Evolutionary conservation across 768 basidiomycete genomes (phyloP).

Genomic region (Agaricus bisporus): DNA sequence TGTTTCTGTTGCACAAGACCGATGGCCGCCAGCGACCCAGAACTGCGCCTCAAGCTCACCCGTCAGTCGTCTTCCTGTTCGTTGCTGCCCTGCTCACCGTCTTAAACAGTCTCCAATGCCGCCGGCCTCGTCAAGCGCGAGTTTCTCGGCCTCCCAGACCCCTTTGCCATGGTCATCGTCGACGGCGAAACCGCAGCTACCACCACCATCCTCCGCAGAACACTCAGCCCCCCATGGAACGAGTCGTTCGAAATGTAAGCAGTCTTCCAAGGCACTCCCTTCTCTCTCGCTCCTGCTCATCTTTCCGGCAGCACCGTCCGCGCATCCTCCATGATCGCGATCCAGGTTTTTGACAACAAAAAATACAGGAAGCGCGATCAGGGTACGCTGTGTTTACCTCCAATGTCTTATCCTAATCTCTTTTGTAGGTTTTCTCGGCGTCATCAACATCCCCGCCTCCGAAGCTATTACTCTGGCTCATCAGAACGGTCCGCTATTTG

Average conservation of each 20-base stretch:
- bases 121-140: conserved; percentile 71
- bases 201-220: conserved; percentile 64
- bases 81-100: conserved; percentile 3
- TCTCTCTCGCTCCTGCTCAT: conserved; percentile 9
- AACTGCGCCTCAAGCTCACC: conserved; percentile 43
- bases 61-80: conserved; percentile 21
- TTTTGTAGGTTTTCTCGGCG: conserved; percentile 48
- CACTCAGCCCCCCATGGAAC: conserved; percentile 73
- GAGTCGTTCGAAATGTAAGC: conserved; percentile 82
- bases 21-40: conserved; percentile 32
- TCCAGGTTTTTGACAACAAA: conserved; percentile 88
- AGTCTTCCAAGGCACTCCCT: conserved; percentile 11
- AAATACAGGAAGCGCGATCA: conserved; percentile 88
- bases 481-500: conserved; percentile 37
- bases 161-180: conserved; percentile 83
- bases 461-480: conserved; percentile 46
- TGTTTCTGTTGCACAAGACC: too few species aligned
- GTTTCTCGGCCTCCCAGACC: conserved; percentile 77
- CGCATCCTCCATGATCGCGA: conserved; percentile 67
- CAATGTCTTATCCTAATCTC: background rate
- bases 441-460: conserved; percentile 48
- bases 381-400: conserved; percentile 35
- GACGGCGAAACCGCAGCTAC: conserved; percentile 81
- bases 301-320: conserved; percentile 52
- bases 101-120: conserved; percentile 62